Base-by-base conservation (phyloP, 345 rosid species). In the Salix brachista region DNA sequence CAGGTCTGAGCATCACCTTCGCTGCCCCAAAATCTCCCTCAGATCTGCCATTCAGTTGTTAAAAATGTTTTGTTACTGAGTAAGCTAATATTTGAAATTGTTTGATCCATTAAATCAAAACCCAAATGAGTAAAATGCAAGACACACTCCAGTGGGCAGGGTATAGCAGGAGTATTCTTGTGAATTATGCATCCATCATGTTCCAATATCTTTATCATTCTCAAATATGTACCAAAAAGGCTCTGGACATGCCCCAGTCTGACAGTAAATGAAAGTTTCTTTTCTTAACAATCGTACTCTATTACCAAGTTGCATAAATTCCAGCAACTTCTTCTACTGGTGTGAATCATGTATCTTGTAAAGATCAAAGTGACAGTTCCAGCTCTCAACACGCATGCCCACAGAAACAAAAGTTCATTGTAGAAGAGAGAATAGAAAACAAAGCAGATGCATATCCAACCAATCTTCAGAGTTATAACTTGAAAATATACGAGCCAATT, bases 1-100 rank as follows among this genome's bases (percentile, higher is more conserved):
- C 93, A 19, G 97, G 97, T 86, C 97, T 90, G 65, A 93, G 94
- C 97, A 93, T 95, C 89, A 95, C 97, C 83, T 80, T 88, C 0
- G 97, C 97, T 64, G 97, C 99, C 78, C 97, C 99, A 68, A 77
- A 90, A 68, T 90, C 90, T 14, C 96, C 97, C 2, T 91, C 96
- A 28, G 97, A 78, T 79, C 96, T 95, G 87, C 78, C 78, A 84
- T 30, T 56, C 54, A 69, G 58, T 78, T 42, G 34, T 65, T 28
- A 41, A 54, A 65, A 28, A 28, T 25, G 34, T 77, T 74, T 36
- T 23, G 37, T 66, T 26, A 16, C 26, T 50, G 54, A 44, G 23
- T 44, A 25, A 50, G 36, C 65, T 37, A 41, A 34, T 46, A 0
- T 37, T 67, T 23, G 66, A 26, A 46, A 36, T 8, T 23, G 34